Evolutionary conservation across 139 green algal species (phyloP), one percentile per base, ranked within the genome.

Genomic region (Chlamydomonas applanata): DNA sequence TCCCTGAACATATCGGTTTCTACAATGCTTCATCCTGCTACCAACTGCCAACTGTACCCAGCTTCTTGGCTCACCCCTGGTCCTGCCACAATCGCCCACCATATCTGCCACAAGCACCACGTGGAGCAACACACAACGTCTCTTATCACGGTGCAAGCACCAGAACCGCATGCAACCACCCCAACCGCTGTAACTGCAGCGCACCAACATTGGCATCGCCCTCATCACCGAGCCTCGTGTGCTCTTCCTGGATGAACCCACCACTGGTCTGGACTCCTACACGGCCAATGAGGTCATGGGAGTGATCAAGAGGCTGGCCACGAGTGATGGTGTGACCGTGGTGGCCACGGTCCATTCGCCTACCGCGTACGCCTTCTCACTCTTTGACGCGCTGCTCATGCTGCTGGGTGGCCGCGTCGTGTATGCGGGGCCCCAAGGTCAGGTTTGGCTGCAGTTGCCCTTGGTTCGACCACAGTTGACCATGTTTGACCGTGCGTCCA

Each of bases 341-440:
- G 78, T 78, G n/a, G 78, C 83, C 57, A 94, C 88, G 74, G 91
- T 95, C 71, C 91, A 95, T 78, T 89, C 80, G n/a, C 65, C 65
- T 4, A 49, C 61, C 61, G 40, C 40, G 40, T 49, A 49, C 40
- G 20, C 79, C 34, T 95, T 93, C 77, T 63, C 60, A 16, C 86
- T 94, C 0, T 94, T 95, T 44, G 85, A 95, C 81, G 56, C 53
- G 19, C 36, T 86, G 36, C 70, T 86, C 66, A 76, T 89, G 74
- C 72, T 86, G 69, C 49, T 86, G 46, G 19, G 35, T 2, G 86
- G 83, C 36, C 67, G 80, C 1, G 36, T 76, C 2, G 85, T 87
- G 53, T 92, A 88, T 80, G 80, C 85, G 44, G 87, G 87, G 9
- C 40, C 40, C 7, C 40, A 49, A 49, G 40, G 40, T 49, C 7